Percentiles rank a stretch among this genome's conserved stretches.
Evolutionary conservation across 2,329 filamentous ascomycete species (phyloP).

Genomic region (Phialocephala sp.): DNA sequence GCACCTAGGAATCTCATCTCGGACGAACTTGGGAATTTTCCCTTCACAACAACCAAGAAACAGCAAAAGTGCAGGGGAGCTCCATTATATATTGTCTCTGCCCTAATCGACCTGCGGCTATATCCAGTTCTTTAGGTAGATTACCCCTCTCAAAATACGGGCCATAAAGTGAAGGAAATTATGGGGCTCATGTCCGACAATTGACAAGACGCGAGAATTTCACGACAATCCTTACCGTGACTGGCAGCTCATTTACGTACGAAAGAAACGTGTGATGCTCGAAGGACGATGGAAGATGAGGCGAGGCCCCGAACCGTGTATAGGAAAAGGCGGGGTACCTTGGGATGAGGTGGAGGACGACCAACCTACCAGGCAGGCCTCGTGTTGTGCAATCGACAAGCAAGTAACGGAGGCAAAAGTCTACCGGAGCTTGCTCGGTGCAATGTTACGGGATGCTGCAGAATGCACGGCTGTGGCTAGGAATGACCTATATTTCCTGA

Average conservation of each 20-base stretch:
- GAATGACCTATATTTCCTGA: background rate
- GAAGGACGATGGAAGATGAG: background rate
- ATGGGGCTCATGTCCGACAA: constrained; percentile 5
- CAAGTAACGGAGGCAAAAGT: too few species aligned
- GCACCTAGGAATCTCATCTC: constrained; percentile 47
- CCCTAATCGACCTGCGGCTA: background rate
- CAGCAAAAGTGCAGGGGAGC: background rate
- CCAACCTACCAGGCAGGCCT: background rate
- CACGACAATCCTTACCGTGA: constrained; percentile 25
- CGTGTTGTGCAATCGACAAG: too few species aligned
- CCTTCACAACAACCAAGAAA: background rate
- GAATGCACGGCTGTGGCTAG: background rate
- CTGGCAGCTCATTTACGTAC: constrained; percentile 22
- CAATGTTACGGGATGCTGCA: constrained; percentile 12
- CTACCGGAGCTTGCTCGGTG: constrained; percentile 16
- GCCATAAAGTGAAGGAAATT: constrained; percentile 1
- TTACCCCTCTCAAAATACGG: background rate
- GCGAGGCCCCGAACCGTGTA: constrained; percentile 3
- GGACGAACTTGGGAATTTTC: background rate
- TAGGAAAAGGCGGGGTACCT: constrained; percentile 19
- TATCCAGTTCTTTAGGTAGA: constrained; percentile 3
- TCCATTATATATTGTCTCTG: constrained; percentile 17
- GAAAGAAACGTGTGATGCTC: constrained; percentile 12
- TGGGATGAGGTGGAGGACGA: background rate
- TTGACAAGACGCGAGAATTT: constrained; percentile 6